phyloP scores from a whole-genome alignment of 179 eudicot species.

The Spinacia oleracea region DNA sequence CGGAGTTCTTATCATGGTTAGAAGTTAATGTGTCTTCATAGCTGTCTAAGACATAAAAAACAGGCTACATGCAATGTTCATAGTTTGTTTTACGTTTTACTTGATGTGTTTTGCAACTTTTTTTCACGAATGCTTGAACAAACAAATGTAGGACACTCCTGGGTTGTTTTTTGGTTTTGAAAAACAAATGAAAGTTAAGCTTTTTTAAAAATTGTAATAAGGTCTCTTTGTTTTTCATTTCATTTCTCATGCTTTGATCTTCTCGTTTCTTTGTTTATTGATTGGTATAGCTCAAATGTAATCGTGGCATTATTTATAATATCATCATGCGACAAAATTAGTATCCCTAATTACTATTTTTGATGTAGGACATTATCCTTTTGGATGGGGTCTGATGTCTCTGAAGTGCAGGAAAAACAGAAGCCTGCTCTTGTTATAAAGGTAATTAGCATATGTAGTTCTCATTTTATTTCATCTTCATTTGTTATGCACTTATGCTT shows the following conservation, averaged over 20 bases:
- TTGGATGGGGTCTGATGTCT: slow-evolving; percentile 62
- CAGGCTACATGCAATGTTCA: not conserved
- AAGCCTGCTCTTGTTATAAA: slow-evolving; percentile 39
- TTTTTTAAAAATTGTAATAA: not conserved
- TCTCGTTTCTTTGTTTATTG: not conserved
- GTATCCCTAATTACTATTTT: not conserved
- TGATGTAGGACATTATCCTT: slow-evolving; percentile 23
- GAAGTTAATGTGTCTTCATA: not conserved
- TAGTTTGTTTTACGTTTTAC: not conserved
- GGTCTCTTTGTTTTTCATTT: not conserved
- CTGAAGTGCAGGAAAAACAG: slow-evolving; percentile 39
- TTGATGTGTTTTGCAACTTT: not conserved
- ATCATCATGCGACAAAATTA: not conserved
- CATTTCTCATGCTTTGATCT: not conserved
- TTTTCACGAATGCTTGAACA: not conserved
- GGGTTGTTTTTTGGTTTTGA: not conserved
- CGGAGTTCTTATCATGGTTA: not conserved
- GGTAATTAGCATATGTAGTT: slow-evolving; percentile 40
- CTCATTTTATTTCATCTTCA: not conserved
- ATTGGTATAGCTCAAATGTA: not conserved
- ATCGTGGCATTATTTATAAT: not conserved
- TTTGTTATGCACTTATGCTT: slow-evolving; percentile 10
- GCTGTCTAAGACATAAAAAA: not conserved
- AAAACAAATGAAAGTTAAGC: not conserved
- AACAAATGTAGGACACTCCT: not conserved